phyloP scores from a whole-genome alignment of 129 eudicot species.

The Escallonia rubra region DNA sequence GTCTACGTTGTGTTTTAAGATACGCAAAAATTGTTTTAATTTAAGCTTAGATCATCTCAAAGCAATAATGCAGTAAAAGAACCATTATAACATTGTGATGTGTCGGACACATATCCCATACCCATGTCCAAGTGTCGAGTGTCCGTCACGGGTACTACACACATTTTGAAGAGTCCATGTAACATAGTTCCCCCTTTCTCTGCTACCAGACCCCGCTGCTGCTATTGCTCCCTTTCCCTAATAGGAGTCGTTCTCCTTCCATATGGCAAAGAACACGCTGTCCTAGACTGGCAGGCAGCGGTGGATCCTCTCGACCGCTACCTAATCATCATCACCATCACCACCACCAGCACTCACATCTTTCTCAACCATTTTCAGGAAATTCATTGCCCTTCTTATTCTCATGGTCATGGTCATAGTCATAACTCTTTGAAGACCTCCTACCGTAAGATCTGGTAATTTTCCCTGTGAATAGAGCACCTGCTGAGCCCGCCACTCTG shows the following conservation, averaged over 20 bases:
- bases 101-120: no score
- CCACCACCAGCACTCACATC: background rate
- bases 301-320: slow-evolving; percentile 38
- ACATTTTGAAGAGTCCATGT: no score
- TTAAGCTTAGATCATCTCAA: no score
- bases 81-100: no score
- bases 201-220: slow-evolving; percentile 57
- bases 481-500: slow-evolving; percentile 84
- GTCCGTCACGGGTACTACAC: no score
- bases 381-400: background rate
- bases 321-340: slow-evolving; percentile 32
- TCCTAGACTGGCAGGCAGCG: slow-evolving; percentile 49
- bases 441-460: slow-evolving; percentile 25
- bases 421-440: slow-evolving; percentile 65
- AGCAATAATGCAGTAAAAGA: no score
- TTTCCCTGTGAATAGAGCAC: slow-evolving; percentile 65
- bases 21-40: no score
- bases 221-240: slow-evolving; percentile 60
- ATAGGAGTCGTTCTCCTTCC: slow-evolving; percentile 82
- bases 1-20: no score
- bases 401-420: slow-evolving; percentile 50
- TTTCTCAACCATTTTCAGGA: slow-evolving; percentile 6
- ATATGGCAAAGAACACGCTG: slow-evolving; percentile 37
- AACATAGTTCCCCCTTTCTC: slow-evolving; percentile 18
- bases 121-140: no score